Conservation (phyloP, 2,329 filamentous ascomycete genomes). For the Byssothecium circinans region DNA sequence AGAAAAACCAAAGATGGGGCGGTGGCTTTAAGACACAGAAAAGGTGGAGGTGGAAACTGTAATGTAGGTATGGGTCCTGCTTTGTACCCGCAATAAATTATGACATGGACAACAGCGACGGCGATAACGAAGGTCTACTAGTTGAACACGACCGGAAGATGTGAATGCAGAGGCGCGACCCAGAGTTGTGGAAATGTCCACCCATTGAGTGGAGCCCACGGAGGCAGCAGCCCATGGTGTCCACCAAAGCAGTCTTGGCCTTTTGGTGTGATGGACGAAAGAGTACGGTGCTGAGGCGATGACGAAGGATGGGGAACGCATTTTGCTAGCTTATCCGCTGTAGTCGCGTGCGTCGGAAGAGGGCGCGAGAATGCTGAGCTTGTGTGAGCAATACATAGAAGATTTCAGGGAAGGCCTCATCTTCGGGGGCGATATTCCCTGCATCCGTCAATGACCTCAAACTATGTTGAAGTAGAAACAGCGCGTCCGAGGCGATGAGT, state of each 20-base stretch:
- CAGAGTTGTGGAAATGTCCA: constrained; percentile 20
- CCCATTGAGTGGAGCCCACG: constrained; percentile 16
- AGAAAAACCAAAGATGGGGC: constrained; percentile 5
- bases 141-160: constrained; percentile 8
- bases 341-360: constrained; percentile 36
- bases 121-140: constrained; percentile 8
- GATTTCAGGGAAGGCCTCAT: constrained; percentile 27
- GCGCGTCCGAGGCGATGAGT: constrained; percentile 26
- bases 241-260: constrained; percentile 10
- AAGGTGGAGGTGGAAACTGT: constrained; percentile 2
- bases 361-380: too few relatives aligned
- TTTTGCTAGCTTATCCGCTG: constrained; percentile 42
- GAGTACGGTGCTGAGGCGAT: constrained; percentile 15
- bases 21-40: constrained; percentile 12
- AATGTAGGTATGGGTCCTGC: constrained; percentile 3
- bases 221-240: constrained; percentile 13
- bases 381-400: constrained; percentile 2
- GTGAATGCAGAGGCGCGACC: constrained; percentile 5
- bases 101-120: constrained; percentile 9
- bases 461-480: constrained; percentile 22
- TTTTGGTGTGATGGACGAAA: constrained; percentile 13
- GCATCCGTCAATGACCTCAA: constrained; percentile 29
- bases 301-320: constrained; percentile 26
- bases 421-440: constrained; percentile 33
- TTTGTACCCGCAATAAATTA: constrained; percentile 8